Base-by-base conservation (phyloP, 1,284 basidiomycete species). In the Xerocomus minutiporus region DNA sequence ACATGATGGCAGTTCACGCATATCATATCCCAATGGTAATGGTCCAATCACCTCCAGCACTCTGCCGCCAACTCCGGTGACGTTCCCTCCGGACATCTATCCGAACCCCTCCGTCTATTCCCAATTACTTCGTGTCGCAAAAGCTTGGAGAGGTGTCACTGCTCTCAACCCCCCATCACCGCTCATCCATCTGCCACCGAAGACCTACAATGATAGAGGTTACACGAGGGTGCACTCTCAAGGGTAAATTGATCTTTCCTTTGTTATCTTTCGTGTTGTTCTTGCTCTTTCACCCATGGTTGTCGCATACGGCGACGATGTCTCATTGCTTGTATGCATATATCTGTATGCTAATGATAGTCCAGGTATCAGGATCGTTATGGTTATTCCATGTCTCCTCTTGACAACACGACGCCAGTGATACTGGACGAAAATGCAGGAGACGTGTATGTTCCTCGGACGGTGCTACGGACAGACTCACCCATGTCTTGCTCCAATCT, bases 61-160 rank as follows among this genome's bases (percentile, higher is more conserved):
- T 48, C 31, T 61, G 12, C 51, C 51, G 11, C 64, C 58, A 15
- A 52, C 54, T 3, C 63, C 63, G 2, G 31, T 64, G 60, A 68
- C 80, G 51, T 68, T 87, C 41, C 75, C 68, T 26, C 51, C 62
- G 13, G 69, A 67, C 35, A 51, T 55, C 12, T 68, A 68, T 25
- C 59, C 79, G 3, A 69, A 77, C 50, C 70, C 75, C 28, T 71
- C 78, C 25, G 78, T 79, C 0, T 74, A 82, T n/a, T 70, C 74
- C 31, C 76, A 74, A 36, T 74, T 88, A 1, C 74, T 76, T n/a
- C 69, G 73, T 15, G 77, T 82, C n/a, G 83, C 86, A 9, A 75
- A 77, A 34, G 71, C 77, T 31, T 88, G 86, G 86, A 72, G 86
- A 8, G 86, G 86, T 1, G 70, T 88, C 25, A 80, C 81, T n/a